Evolutionary conservation across 176 grass and related monocot genomes (phyloP).

Genomic region (bread wheat (Triticum aestivum)): DNA sequence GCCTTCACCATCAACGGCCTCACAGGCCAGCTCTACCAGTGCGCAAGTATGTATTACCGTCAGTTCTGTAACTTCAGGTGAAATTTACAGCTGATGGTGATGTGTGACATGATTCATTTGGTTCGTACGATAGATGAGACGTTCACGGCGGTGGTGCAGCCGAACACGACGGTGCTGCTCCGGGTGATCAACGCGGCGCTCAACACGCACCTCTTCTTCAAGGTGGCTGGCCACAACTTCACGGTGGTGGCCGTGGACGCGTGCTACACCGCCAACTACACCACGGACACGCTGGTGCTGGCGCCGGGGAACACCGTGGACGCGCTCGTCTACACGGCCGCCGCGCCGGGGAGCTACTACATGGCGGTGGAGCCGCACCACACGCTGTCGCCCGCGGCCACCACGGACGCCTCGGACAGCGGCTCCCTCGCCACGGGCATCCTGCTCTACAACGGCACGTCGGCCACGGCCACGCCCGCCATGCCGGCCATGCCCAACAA

Average conservation of each 20-base stretch:
- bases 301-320: constrained; percentile 83
- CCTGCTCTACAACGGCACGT: constrained; percentile 54
- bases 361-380: constrained; percentile 52
- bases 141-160: constrained; percentile 53
- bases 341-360: constrained; percentile 62
- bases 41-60: constrained; percentile 36
- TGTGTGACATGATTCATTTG: neutral
- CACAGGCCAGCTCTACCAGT: constrained; percentile 48
- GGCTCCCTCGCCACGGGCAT: constrained; percentile 43
- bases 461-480: neutral
- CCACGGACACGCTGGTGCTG: constrained; percentile 71
- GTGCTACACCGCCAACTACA: constrained; percentile 61
- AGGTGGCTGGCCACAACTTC: constrained; percentile 67
- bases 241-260: constrained; percentile 79
- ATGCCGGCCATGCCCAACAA: constrained; percentile 47
- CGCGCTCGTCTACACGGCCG: constrained; percentile 52
- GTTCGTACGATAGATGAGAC: constrained; percentile 30
- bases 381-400: constrained; percentile 29
- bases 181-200: constrained; percentile 72
- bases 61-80: neutral
- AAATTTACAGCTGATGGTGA: neutral
- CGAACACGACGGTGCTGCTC: constrained; percentile 59
- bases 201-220: constrained; percentile 79
- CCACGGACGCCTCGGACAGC: constrained; percentile 14
- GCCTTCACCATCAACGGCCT: constrained; percentile 55